phyloP scores from a whole-genome alignment of 2,329 filamentous ascomycete species.

The Fusarium oxysporum region DNA sequence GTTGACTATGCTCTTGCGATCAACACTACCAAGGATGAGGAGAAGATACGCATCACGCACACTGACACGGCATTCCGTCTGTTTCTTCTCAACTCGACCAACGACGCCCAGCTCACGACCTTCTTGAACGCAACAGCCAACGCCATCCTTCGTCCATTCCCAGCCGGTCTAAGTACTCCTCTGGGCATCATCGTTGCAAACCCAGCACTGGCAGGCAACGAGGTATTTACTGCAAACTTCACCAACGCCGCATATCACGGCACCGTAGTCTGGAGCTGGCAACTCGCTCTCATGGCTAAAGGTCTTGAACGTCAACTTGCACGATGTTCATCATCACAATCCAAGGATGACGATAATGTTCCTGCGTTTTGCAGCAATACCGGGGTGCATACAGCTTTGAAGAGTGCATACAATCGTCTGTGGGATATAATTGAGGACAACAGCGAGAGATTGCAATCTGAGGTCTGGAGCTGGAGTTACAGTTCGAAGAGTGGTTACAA shows the following conservation, averaged over 20 bases:
- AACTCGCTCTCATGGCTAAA: slow-evolving; percentile 71
- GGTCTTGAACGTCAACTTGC: slow-evolving; percentile 68
- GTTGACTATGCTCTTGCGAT: slow-evolving; percentile 68
- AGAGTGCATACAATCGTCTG: slow-evolving; percentile 66
- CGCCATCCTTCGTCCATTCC: slow-evolving; percentile 68
- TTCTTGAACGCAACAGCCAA: slow-evolving; percentile 69
- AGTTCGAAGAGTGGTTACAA: slow-evolving; percentile 24
- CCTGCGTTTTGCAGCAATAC: slow-evolving; percentile 64
- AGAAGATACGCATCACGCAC: slow-evolving; percentile 69
- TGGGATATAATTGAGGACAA: slow-evolving; percentile 73
- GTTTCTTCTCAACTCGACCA: slow-evolving; percentile 70
- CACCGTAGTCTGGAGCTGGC: slow-evolving; percentile 74
- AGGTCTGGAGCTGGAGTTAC: slow-evolving; percentile 74
- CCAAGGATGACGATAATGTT: background rate
- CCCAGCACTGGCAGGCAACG: slow-evolving; percentile 64
- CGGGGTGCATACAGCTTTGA: slow-evolving; percentile 58
- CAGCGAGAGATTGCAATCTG: slow-evolving; percentile 59
- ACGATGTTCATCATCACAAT: slow-evolving; percentile 54
- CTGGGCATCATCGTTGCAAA: slow-evolving; percentile 71
- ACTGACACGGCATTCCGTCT: slow-evolving; percentile 73
- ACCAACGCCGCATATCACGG: slow-evolving; percentile 70
- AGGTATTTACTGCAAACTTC: slow-evolving; percentile 62
- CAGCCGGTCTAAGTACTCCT: slow-evolving; percentile 66
- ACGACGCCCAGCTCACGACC: slow-evolving; percentile 65
- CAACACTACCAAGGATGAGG: slow-evolving; percentile 61